A percentile compares a stretch with the other conserved stretches of the same genome.
These are phyloP conservation scores for Fusarium penzigii DNA, from an alignment of 2,329 filamentous ascomycete genomes.

Conservation along the genomic window DNA sequence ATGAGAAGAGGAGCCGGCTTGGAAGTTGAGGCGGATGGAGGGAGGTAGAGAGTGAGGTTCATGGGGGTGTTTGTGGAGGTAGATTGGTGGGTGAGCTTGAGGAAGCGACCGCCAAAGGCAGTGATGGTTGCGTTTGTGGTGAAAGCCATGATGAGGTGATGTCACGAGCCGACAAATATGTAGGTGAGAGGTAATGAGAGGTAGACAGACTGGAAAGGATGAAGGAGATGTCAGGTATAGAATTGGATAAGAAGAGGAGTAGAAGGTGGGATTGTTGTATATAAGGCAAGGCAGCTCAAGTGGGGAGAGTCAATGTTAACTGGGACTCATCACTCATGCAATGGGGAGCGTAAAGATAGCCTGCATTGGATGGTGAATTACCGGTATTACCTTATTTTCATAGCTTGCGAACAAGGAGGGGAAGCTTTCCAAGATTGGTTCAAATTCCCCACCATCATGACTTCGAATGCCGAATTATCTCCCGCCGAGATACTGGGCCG, in stretches of 20 bases:
- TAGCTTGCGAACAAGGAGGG: slow-evolving; percentile 10
- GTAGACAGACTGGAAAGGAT: neutral
- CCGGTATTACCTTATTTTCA: neutral
- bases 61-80: slow-evolving; percentile 81
- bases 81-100: slow-evolving; percentile 89
- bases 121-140: slow-evolving; percentile 86
- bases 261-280: neutral
- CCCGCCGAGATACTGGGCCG: slow-evolving; percentile 7
- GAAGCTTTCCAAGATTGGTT: slow-evolving; percentile 17
- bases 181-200: neutral
- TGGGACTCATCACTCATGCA: too few relatives aligned
- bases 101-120: slow-evolving; percentile 89
- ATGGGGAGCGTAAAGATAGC: too few relatives aligned
- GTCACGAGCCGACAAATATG: neutral
- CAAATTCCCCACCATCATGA: slow-evolving; percentile 23
- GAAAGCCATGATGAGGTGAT: slow-evolving; percentile 67
- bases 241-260: too few relatives aligned
- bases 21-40: slow-evolving; percentile 62
- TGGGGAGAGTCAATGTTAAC: too few relatives aligned
- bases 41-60: slow-evolving; percentile 90
- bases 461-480: slow-evolving; percentile 26
- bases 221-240: neutral
- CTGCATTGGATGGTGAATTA: too few relatives aligned
- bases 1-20: slow-evolving; percentile 76
- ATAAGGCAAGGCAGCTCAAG: too few relatives aligned